Evolutionary conservation across 345 rosid genomes (phyloP).

Genomic region (Gossypium mustelinum): DNA sequence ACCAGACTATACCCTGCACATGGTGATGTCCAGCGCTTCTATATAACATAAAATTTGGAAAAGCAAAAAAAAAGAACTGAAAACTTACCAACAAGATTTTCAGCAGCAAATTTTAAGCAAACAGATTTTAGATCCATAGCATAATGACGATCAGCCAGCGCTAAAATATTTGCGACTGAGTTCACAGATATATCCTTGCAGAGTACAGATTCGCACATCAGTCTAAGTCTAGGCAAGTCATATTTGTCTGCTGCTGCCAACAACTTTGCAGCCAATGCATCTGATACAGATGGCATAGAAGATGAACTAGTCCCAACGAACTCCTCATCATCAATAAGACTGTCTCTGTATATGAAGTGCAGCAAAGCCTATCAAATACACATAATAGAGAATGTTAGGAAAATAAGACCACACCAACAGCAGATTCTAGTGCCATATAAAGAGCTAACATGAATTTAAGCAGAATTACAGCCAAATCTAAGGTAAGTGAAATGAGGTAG

Average conservation of each 20-base stretch:
- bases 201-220: conserved; percentile 82
- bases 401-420: conserved; percentile 11
- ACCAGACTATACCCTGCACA: not conserved
- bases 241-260: conserved; percentile 86
- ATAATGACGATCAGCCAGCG: conserved; percentile 72
- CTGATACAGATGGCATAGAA: conserved; percentile 42
- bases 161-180: conserved; percentile 67
- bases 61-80: conserved; percentile 1
- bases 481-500: not conserved
- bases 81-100: conserved; percentile 73
- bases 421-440: not conserved
- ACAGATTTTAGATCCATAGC: conserved; percentile 74
- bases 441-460: not conserved
- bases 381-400: conserved; percentile 18
- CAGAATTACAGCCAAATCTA: conserved; percentile 11
- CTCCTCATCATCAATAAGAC: conserved; percentile 68
- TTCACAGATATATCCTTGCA: conserved; percentile 80
- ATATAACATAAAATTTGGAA: not conserved
- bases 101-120: conserved; percentile 88
- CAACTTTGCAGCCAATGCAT: conserved; percentile 64
- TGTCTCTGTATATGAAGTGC: conserved; percentile 72
- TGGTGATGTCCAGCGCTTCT: not conserved
- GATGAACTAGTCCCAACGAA: conserved; percentile 45
- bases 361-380: conserved; percentile 62
- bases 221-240: conserved; percentile 68